Conservation (phyloP, 108 stramenopile species). For the Bacterosira constricta region DNA sequence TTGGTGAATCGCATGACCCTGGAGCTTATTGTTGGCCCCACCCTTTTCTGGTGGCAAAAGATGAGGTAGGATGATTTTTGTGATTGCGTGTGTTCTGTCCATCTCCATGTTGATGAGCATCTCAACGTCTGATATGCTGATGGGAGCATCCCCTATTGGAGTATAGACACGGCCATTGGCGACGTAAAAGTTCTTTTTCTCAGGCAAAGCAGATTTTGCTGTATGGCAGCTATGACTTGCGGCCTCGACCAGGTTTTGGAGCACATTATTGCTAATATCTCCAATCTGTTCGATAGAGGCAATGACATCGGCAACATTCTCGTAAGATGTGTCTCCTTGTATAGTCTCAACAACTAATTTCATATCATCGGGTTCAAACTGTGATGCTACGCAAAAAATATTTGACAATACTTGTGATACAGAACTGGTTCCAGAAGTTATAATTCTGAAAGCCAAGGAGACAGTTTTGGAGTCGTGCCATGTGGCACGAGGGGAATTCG, state of each 20-base stretch:
- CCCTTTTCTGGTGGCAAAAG: slow-evolving; percentile 23
- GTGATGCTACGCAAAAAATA: slow-evolving; percentile 36
- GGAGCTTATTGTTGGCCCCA: background rate
- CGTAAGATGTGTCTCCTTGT: slow-evolving; percentile 1
- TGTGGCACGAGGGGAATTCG: slow-evolving; percentile 32
- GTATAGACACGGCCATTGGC: slow-evolving; percentile 63
- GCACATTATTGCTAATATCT: slow-evolving; percentile 11
- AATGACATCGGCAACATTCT: slow-evolving; percentile 6
- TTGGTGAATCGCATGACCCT: slow-evolving; percentile 21
- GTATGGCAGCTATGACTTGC: slow-evolving; percentile 16
- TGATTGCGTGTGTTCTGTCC: slow-evolving; percentile 46
- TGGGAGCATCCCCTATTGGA: slow-evolving; percentile 34
- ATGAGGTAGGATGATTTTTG: slow-evolving; percentile 46
- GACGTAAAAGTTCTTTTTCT: slow-evolving; percentile 49
- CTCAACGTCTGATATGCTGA: slow-evolving; percentile 61
- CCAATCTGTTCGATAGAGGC: background rate
- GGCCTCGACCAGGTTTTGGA: slow-evolving; percentile 2
- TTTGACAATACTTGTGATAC: slow-evolving; percentile 35
- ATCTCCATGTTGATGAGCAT: slow-evolving; percentile 61
- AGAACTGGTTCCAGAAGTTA: slow-evolving; percentile 49
- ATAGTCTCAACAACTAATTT: slow-evolving; percentile 9
- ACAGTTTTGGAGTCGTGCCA: slow-evolving; percentile 40
- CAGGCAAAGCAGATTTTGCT: slow-evolving; percentile 6
- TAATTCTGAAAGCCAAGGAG: slow-evolving; percentile 62
- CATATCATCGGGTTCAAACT: slow-evolving; percentile 37